phyloP scores from a whole-genome alignment of 345 rosid species.

The Eucalyptus coolabah region DNA sequence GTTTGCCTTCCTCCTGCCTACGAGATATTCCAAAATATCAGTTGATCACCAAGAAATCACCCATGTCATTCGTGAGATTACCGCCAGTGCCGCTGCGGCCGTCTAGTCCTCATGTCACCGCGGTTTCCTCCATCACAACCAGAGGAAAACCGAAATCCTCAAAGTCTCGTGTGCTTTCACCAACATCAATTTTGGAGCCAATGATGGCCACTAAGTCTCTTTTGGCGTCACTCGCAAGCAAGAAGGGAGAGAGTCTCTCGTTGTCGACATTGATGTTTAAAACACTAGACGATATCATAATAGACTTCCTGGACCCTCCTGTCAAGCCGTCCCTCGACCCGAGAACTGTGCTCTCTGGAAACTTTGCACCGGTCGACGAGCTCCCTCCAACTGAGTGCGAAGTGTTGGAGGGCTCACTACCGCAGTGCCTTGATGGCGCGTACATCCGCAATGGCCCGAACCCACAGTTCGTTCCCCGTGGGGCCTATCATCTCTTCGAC shows the following conservation, averaged over 20 bases:
- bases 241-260: neutral
- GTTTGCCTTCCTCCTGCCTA: neutral
- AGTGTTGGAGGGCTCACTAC: constrained; percentile 26
- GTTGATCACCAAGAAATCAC: neutral
- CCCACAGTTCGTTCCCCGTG: constrained; percentile 45
- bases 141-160: neutral
- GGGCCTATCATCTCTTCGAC: constrained; percentile 45
- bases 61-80: neutral
- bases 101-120: neutral
- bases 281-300: constrained; percentile 23
- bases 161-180: neutral
- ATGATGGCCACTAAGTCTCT: neutral
- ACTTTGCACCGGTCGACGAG: constrained; percentile 44
- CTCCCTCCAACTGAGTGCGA: constrained; percentile 42
- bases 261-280: constrained; percentile 6
- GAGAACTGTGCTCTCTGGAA: constrained; percentile 12
- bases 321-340: constrained; percentile 27
- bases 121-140: neutral
- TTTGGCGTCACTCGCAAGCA: neutral
- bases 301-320: constrained; percentile 44
- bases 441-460: constrained; percentile 49
- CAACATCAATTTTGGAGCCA: neutral
- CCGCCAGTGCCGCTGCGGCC: neutral
- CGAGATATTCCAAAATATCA: neutral
- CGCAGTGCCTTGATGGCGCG: constrained; percentile 32